A percentile compares a stretch with the other conserved stretches of the same genome.
phyloP scores from a whole-genome alignment of 176 grass and related monocot genomes.

The Urochloa ruziziensis region DNA sequence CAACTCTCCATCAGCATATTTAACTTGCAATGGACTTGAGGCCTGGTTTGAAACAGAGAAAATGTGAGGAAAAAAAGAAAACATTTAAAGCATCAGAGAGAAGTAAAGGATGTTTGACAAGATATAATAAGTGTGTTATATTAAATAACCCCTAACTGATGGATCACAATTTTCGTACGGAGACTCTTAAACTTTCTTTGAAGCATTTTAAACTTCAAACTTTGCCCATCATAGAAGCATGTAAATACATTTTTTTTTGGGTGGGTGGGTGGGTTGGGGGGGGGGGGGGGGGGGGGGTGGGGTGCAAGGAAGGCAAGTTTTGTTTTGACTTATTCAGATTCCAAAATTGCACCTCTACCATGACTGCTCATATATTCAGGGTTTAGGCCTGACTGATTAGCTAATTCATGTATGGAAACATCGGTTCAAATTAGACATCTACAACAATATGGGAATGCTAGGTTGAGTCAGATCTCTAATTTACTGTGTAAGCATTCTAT shows the following conservation, averaged over 20 bases:
- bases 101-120: neutral
- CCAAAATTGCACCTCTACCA: neutral
- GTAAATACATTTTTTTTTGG: no score
- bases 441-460: neutral
- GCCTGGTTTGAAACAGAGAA: constrained; percentile 48
- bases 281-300: no score
- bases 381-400: neutral
- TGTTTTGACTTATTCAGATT: neutral
- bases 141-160: neutral
- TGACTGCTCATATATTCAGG: neutral
- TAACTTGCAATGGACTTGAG: constrained; percentile 97
- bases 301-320: neutral
- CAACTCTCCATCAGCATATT: constrained; percentile 97
- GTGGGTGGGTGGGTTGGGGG: no score
- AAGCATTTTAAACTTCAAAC: neutral
- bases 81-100: neutral
- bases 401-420: constrained; percentile 4
- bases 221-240: neutral
- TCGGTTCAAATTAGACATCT: neutral
- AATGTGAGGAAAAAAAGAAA: neutral
- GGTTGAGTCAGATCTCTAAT: constrained; percentile 13
- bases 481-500: neutral
- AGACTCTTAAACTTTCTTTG: neutral
- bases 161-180: neutral
- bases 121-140: neutral